Base-by-base conservation (phyloP, 2,329 filamentous ascomycete genomes). In the Ascochyta pisi region DNA sequence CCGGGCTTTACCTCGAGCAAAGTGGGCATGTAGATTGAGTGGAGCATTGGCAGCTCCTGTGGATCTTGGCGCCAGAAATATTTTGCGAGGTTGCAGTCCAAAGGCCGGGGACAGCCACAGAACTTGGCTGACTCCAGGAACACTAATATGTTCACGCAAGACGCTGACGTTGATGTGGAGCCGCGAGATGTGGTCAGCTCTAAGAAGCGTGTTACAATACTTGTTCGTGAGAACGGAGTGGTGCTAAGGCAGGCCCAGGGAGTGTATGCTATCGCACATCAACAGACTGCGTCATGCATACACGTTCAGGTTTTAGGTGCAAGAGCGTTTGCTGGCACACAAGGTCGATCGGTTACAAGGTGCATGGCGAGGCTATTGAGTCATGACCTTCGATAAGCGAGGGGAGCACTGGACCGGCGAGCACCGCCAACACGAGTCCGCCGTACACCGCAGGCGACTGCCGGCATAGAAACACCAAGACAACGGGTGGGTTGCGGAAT, bases 401-500 rank as follows among this genome's bases (percentile, higher is more conserved):
- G n/a, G 22, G 12, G 34, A n/a, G 33, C 34, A 47, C 15, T 9
- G 24, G 10, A 27, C 37, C 19, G 19, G 19, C 19, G 19, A 19
- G 19, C 19, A 35, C 15, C 8, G 16, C 37, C 37, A 33, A 13
- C 37, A 26, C 24, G 16, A 47, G 29, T 26, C 24, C 31, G 39
- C 22, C 43, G 29, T 38, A 34, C 50, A 23, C 34, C 29, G 29
- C 50, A 38, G 44, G 34, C 38, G 24, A 43, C 31, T 26, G 33
- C 42, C 43, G 38, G 26, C 29, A 41, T 8, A n/a, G 9, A 12
- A 8, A 39, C 31, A 31, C 38, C 51, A 48, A 39, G 26, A n/a
- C 8, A 13, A 29, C 24, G 39, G 39, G 47, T 50, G 47, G 37
- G 29, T 29, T 37, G 39, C 48, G 39, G 48, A 43, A 12, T 34